phyloP scores from a whole-genome alignment of 257 asterid genomes.

The Solanum medicagineum region DNA sequence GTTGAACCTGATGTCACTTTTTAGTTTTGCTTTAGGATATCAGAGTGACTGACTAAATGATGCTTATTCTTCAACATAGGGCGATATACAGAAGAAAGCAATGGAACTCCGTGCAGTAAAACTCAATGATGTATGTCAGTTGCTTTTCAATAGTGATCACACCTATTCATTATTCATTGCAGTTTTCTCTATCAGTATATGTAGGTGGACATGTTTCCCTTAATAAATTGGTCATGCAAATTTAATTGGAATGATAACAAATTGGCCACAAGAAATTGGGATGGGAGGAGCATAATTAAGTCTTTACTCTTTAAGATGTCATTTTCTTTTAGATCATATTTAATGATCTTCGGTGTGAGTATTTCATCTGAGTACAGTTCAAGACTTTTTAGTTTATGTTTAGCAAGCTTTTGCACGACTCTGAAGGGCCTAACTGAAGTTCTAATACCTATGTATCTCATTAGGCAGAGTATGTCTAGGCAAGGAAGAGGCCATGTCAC shows the following conservation, averaged over 20 bases:
- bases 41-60: background rate
- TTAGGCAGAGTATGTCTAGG: background rate
- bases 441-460: background rate
- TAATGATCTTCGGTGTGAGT: background rate
- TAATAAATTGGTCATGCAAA: background rate
- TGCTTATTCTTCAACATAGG: slow-evolving; percentile 32
- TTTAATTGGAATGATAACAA: background rate
- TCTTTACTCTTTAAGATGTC: background rate
- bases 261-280: background rate
- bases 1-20: background rate
- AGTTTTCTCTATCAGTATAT: background rate
- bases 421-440: background rate
- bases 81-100: slow-evolving; percentile 65
- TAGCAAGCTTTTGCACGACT: background rate
- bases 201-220: background rate
- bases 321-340: background rate
- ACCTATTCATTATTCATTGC: background rate
- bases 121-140: slow-evolving; percentile 41
- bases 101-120: slow-evolving; percentile 49
- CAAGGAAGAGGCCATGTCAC: background rate
- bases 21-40: background rate
- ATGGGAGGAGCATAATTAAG: background rate
- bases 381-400: background rate
- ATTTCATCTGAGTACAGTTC: background rate
- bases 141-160: background rate